phyloP scores from a whole-genome alignment of 2,329 filamentous ascomycete species.

The Neurospora sp. region DNA sequence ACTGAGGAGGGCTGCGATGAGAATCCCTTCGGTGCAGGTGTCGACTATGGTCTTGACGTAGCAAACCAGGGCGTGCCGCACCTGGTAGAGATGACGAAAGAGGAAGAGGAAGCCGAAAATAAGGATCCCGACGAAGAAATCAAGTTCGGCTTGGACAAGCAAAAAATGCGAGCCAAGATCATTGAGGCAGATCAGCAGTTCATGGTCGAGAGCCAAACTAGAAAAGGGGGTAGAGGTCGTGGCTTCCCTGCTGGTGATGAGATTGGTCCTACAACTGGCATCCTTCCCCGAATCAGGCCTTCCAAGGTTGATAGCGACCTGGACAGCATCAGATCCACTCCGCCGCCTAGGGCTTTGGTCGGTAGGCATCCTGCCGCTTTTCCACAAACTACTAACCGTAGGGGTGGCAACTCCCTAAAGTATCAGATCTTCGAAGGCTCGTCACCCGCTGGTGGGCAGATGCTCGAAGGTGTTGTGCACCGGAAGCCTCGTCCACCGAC shows the following conservation, averaged over 20 bases:
- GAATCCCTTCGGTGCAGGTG: slow-evolving; percentile 77
- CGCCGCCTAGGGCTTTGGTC: slow-evolving; percentile 33
- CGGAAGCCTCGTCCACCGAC: slow-evolving; percentile 66
- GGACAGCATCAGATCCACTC: slow-evolving; percentile 43
- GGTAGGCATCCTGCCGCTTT: slow-evolving; percentile 24
- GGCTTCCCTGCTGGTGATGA: slow-evolving; percentile 32
- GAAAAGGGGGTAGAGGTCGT: slow-evolving; percentile 32
- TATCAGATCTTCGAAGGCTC: slow-evolving; percentile 52
- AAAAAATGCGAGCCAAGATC: slow-evolving; percentile 65
- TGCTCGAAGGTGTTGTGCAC: slow-evolving; percentile 45
- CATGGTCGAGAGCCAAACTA: slow-evolving; percentile 50
- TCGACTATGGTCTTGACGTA: slow-evolving; percentile 55
- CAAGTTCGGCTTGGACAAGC: slow-evolving; percentile 62
- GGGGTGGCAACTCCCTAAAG: slow-evolving; percentile 42
- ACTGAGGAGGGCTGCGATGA: slow-evolving; percentile 76
- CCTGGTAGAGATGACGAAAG: slow-evolving; percentile 54
- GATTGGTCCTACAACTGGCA: slow-evolving; percentile 42
- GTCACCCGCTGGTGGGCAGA: slow-evolving; percentile 44
- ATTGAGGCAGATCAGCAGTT: slow-evolving; percentile 66
- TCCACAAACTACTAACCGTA: slow-evolving; percentile 26
- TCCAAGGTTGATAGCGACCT: slow-evolving; percentile 51
- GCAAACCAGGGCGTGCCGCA: slow-evolving; percentile 61
- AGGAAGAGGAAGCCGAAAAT: slow-evolving; percentile 61
- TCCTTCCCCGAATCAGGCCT: slow-evolving; percentile 53
- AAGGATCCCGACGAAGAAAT: slow-evolving; percentile 62